Base-by-base conservation (phyloP, 2,329 filamentous ascomycete genomes). In the Aspergillus tanneri region DNA sequence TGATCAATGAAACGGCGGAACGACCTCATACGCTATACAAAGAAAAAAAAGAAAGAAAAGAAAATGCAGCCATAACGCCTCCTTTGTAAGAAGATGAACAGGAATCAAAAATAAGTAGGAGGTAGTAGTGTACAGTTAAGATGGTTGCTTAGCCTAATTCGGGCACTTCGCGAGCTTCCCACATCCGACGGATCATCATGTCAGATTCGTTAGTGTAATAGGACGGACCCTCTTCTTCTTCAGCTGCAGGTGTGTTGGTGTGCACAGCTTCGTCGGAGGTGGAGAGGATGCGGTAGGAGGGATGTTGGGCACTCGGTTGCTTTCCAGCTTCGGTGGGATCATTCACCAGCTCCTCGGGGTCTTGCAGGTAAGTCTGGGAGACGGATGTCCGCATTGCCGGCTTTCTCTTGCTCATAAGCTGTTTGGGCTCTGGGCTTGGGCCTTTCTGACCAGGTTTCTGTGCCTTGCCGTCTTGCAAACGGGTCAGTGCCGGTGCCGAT, bases 81-180 rank as follows among this genome's bases (percentile, higher is more conserved):
- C n/a, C n/a, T n/a, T n/a, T n/a, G n/a, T n/a, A n/a, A 27, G 10
- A 41, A 28, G 21, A 16, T 11, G 46, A 44, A 37, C 38, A 49
- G 32, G n/a, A 34, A 28, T 43, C 23, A 38, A 30, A 21, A 39
- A 27, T 22, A 23, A 14, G 16, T 16, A 22, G 27, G n/a, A 27
- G 19, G 14, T 18, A 30, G 32, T 25, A 37, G 10, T 23, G n/a
- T 16, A 24, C 30, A 27, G 18, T 14, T 10, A 19, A 30, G 40
- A 21, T 46, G 54, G 41, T 38, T 32, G 12, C 39, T 63, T 52
- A 71, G 24, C 65, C 65, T 19, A 62, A 64, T 12, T 60, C 62
- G 14, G 70, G 65, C 4, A 72, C 67, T 45, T 72, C 69, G 38
- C 71, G 67, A 46, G 68, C 72, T 38, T 73, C 69, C 71, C 71